Evolutionary conservation across 345 rosid genomes (phyloP).

Genomic region (Ceriops tagal): DNA sequence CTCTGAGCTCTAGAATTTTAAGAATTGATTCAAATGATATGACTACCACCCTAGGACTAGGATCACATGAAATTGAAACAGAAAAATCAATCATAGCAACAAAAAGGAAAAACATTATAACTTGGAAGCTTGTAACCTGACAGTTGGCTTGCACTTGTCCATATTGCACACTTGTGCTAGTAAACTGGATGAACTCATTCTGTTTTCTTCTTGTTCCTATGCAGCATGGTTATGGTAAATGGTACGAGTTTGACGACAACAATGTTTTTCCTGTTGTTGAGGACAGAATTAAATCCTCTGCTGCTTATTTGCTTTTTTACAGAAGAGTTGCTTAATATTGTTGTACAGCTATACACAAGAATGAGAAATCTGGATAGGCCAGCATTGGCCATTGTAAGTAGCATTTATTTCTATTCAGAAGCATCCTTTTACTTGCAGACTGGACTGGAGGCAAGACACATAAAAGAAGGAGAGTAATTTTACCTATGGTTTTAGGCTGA

Average conservation of each 20-base stretch:
- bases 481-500: background rate
- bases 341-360: background rate
- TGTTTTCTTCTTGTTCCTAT: background rate
- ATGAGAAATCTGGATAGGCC: background rate
- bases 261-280: constrained; percentile 6
- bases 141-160: too few species aligned
- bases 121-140: too few species aligned
- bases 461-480: too few species aligned
- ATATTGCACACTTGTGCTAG: too few species aligned
- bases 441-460: background rate
- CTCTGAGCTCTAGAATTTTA: too few species aligned
- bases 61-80: too few species aligned
- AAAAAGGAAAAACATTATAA: too few species aligned
- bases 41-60: too few species aligned
- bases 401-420: background rate
- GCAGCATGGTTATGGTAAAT: constrained; percentile 24
- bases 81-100: too few species aligned
- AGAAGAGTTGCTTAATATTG: constrained; percentile 12
- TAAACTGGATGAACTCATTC: too few species aligned
- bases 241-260: constrained; percentile 22
- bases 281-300: constrained; percentile 18
- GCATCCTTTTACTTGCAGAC: background rate
- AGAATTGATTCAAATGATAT: too few species aligned
- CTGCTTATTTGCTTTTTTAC: constrained; percentile 28
- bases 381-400: background rate